Evolutionary conservation across 768 basidiomycete genomes (phyloP).

Genomic region (Leucocoprinus birnbaumii): DNA sequence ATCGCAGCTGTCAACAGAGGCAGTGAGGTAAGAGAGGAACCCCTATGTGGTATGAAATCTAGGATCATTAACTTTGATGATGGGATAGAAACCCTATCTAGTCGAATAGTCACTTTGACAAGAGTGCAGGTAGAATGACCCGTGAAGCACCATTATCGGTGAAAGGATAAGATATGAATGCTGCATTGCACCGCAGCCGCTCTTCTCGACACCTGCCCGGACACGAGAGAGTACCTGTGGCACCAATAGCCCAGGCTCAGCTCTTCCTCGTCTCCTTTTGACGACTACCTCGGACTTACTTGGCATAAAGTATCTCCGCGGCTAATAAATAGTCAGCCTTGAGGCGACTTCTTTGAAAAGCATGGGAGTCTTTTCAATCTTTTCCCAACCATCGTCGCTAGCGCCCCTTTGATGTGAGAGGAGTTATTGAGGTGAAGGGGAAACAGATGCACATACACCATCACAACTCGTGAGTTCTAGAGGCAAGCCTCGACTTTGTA

Average conservation of each 20-base stretch:
- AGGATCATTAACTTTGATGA: background rate
- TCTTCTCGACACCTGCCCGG: background rate
- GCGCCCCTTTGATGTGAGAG: too few species aligned
- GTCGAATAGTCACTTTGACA: background rate
- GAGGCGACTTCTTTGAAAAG: too few species aligned
- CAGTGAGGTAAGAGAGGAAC: background rate
- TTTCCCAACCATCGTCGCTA: too few species aligned
- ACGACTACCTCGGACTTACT: background rate
- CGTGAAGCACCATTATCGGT: slow-evolving; percentile 1
- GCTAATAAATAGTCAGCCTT: background rate
- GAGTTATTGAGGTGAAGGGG: too few species aligned
- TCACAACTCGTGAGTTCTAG: too few species aligned
- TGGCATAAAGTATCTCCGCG: background rate
- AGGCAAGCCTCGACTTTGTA: too few species aligned
- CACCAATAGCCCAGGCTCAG: background rate
- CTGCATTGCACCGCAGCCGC: background rate
- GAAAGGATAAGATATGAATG: background rate
- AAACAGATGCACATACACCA: too few species aligned
- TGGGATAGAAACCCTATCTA: background rate
- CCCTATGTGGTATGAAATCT: background rate
- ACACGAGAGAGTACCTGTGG: background rate
- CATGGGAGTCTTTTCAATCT: too few species aligned
- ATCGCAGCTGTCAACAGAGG: slow-evolving; percentile 7
- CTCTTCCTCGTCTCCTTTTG: background rate
- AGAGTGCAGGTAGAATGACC: background rate